Evolutionary conservation across 2,329 filamentous ascomycete species (phyloP).

Genomic region (Fusarium concolor): DNA sequence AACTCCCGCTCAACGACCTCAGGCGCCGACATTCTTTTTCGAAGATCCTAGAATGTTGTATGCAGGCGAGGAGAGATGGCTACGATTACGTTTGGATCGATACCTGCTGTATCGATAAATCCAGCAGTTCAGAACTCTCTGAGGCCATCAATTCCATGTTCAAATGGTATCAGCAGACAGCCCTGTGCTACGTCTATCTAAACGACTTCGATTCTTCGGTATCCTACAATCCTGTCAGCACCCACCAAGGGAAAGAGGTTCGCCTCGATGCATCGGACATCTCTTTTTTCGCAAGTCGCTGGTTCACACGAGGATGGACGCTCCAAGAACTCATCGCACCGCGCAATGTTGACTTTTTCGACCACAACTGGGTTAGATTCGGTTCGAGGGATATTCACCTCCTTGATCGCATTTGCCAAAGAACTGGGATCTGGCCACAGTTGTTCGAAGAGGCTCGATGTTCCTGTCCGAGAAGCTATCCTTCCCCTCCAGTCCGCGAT

Average conservation of each 20-base stretch:
- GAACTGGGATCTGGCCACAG: constrained; percentile 35
- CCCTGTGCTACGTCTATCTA: constrained; percentile 45
- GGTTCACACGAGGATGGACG: constrained; percentile 45
- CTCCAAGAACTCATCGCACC: constrained; percentile 50
- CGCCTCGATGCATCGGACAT: background rate
- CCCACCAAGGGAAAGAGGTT: background rate
- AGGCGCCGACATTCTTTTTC: constrained; percentile 9
- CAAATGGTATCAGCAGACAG: constrained; percentile 44
- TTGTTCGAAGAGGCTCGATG: constrained; percentile 38
- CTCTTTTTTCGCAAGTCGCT: constrained; percentile 35
- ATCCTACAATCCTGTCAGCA: background rate
- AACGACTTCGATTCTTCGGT: constrained; percentile 26
- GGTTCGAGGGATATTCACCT: constrained; percentile 42
- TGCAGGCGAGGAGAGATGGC: constrained; percentile 21
- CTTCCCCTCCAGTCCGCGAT: constrained; percentile 15
- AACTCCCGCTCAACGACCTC: background rate
- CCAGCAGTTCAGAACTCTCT: constrained; percentile 43
- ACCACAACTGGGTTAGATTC: constrained; percentile 43
- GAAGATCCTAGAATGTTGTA: constrained; percentile 38
- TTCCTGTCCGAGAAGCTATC: constrained; percentile 2
- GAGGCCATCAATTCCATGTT: constrained; percentile 49
- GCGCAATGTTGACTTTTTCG: constrained; percentile 45
- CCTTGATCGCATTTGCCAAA: constrained; percentile 24
- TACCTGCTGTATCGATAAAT: constrained; percentile 48
- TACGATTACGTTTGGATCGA: constrained; percentile 45